Evolutionary conservation across 768 basidiomycete genomes (phyloP).

Genomic region (Phlebiopsis flavidoalba): DNA sequence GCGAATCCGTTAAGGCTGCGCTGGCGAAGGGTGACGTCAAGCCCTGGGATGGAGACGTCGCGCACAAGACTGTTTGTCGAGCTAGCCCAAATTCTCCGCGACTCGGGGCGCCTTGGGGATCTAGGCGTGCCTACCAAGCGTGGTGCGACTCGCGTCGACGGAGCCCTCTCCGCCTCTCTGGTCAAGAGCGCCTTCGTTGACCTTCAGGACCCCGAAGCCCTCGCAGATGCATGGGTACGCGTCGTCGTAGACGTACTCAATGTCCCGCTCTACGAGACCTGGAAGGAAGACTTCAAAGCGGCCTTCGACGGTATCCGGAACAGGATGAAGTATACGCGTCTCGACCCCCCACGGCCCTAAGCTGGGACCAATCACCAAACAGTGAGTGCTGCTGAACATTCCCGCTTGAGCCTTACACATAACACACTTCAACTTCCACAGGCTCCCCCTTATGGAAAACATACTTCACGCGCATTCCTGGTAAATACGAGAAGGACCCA

Average conservation of each 20-base stretch:
- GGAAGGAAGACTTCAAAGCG: slow-evolving; percentile 74
- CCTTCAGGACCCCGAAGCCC: slow-evolving; percentile 37
- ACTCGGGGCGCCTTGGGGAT: slow-evolving; percentile 51
- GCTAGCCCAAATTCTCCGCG: slow-evolving; percentile 59
- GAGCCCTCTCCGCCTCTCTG: slow-evolving; percentile 65
- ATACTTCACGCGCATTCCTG: slow-evolving; percentile 83
- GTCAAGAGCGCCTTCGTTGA: slow-evolving; percentile 62
- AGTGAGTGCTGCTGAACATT: slow-evolving; percentile 42
- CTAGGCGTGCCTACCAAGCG: slow-evolving; percentile 57
- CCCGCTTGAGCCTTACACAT: background rate
- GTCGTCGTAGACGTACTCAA: slow-evolving; percentile 85
- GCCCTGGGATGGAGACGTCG: slow-evolving; percentile 56
- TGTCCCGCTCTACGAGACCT: slow-evolving; percentile 81
- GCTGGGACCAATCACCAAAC: slow-evolving; percentile 69
- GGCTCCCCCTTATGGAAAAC: slow-evolving; percentile 81
- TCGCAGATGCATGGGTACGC: slow-evolving; percentile 68
- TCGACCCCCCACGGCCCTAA: slow-evolving; percentile 84
- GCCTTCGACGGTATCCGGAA: slow-evolving; percentile 73
- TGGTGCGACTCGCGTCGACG: slow-evolving; percentile 61
- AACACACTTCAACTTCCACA: slow-evolving; percentile 24
- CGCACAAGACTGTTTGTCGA: slow-evolving; percentile 56
- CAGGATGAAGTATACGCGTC: slow-evolving; percentile 71
- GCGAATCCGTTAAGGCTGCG: slow-evolving; percentile 48
- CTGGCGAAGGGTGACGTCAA: slow-evolving; percentile 41
- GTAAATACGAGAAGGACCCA: slow-evolving; percentile 40